phyloP scores from a whole-genome alignment of 495 filamentous ascomycete species.

The Hypoxylon crocopeplum region DNA sequence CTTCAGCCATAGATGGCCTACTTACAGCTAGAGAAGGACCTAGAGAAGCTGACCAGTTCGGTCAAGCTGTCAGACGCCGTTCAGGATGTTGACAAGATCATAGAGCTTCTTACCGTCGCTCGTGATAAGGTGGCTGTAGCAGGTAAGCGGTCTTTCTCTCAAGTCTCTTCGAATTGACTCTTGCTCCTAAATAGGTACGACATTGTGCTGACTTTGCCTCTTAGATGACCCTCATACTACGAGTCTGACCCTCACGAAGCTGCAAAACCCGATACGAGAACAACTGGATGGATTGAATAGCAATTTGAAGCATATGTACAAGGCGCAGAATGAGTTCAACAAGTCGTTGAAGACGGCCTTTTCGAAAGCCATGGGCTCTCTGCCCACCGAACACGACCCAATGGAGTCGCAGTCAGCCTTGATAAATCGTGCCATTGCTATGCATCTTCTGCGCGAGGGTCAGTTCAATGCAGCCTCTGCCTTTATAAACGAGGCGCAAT shows the following conservation, averaged over 20 bases:
- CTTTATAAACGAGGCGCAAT: constrained; percentile 71
- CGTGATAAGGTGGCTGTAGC: constrained; percentile 72
- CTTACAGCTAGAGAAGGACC: constrained; percentile 68
- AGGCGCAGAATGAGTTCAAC: constrained; percentile 77
- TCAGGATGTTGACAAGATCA: constrained; percentile 78
- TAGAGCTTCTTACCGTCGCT: constrained; percentile 75
- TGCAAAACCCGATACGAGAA: constrained; percentile 81
- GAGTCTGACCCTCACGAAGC: constrained; percentile 74
- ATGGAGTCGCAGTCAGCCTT: constrained; percentile 75
- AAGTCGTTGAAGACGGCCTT: constrained; percentile 79
- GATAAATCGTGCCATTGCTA: constrained; percentile 91
- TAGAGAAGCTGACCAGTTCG: constrained; percentile 70
- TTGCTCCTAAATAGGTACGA: background rate
- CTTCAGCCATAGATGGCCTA: constrained; percentile 29
- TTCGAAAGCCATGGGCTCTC: constrained; percentile 50
- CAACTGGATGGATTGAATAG: constrained; percentile 80
- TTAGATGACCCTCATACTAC: constrained; percentile 71
- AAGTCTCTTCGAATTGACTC: background rate
- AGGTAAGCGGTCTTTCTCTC: constrained; percentile 55
- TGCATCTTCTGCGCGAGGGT: constrained; percentile 95
- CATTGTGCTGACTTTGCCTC: constrained; percentile 10
- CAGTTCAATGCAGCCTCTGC: constrained; percentile 86
- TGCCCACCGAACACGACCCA: constrained; percentile 84
- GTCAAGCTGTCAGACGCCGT: constrained; percentile 75
- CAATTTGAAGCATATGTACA: constrained; percentile 79